Evolutionary conservation across 192 early-diverging fungal species (phyloP).

Genomic region (Backusella mclennaniae): DNA sequence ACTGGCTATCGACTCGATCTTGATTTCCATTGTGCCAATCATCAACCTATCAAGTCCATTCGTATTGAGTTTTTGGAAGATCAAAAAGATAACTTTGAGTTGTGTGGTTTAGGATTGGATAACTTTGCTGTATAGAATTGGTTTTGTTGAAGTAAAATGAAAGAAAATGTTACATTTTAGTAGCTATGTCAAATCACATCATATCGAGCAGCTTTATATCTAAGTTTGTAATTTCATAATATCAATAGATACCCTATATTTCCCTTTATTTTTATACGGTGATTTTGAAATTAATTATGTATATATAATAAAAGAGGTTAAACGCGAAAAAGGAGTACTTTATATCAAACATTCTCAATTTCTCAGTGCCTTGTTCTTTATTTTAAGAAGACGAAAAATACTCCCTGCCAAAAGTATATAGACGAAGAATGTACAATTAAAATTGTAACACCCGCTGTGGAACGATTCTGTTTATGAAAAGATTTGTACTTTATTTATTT

Average conservation of each 20-base stretch:
- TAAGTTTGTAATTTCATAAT: neutral
- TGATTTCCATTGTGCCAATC: constrained; percentile 8
- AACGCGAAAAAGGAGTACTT: too few relatives aligned
- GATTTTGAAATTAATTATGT: too few relatives aligned
- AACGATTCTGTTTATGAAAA: neutral
- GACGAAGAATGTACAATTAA: neutral
- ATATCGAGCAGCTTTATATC: neutral
- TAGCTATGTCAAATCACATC: neutral
- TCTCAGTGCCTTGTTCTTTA: neutral
- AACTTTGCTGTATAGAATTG: constrained; percentile 15
- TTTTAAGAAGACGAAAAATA: too few relatives aligned
- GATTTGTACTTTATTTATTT: neutral
- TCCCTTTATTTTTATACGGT: too few relatives aligned
- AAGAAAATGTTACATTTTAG: neutral
- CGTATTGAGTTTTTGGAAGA: constrained; percentile 17
- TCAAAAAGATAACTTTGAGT: constrained; percentile 9
- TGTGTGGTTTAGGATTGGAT: constrained; percentile 22
- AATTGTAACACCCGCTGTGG: neutral
- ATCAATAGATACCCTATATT: neutral
- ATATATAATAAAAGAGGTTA: too few relatives aligned
- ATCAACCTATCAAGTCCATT: neutral
- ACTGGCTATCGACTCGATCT: neutral
- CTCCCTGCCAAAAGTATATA: neutral
- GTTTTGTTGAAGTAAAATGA: too few relatives aligned
- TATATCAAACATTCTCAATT: neutral